Evolutionary conservation across 2,329 filamentous ascomycete species (phyloP).

Genomic region (Beauveria sp.): DNA sequence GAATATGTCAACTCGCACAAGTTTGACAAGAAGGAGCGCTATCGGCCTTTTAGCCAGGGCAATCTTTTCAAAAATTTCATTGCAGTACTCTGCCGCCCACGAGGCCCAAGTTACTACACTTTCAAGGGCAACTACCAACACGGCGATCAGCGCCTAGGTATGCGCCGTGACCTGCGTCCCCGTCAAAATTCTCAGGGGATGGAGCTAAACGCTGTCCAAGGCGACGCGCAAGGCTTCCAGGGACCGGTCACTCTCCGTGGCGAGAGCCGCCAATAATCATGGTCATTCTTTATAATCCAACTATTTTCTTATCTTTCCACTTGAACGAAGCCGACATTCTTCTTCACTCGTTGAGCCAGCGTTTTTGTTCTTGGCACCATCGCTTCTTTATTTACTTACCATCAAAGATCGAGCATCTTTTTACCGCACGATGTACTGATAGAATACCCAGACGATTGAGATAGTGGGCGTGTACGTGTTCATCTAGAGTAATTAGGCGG

Average conservation of each 20-base stretch:
- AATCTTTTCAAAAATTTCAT: conserved; percentile 70
- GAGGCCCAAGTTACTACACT: conserved; percentile 78
- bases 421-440: conserved; percentile 9
- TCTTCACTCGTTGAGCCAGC: conserved; percentile 8
- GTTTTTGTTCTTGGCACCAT: conserved; percentile 4
- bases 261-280: conserved; percentile 19
- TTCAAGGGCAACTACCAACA: conserved; percentile 72
- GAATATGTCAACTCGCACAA: conserved; percentile 97
- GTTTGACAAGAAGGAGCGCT: conserved; percentile 84
- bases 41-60: conserved; percentile 80
- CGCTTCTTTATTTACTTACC: conserved; percentile 1
- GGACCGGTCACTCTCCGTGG: conserved; percentile 42
- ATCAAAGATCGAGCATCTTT: neutral
- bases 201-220: conserved; percentile 64
- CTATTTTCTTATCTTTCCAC: neutral
- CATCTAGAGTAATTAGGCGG: conserved; percentile 9
- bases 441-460: conserved; percentile 5
- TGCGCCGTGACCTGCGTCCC: conserved; percentile 27
- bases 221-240: conserved; percentile 41
- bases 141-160: conserved; percentile 79
- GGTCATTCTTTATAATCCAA: neutral
- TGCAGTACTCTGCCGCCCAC: conserved; percentile 71
- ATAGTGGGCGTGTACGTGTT: conserved; percentile 1
- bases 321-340: neutral
- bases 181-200: conserved; percentile 49